phyloP scores from a whole-genome alignment of 2,329 filamentous ascomycete species.

The Fusarium subtropicale region DNA sequence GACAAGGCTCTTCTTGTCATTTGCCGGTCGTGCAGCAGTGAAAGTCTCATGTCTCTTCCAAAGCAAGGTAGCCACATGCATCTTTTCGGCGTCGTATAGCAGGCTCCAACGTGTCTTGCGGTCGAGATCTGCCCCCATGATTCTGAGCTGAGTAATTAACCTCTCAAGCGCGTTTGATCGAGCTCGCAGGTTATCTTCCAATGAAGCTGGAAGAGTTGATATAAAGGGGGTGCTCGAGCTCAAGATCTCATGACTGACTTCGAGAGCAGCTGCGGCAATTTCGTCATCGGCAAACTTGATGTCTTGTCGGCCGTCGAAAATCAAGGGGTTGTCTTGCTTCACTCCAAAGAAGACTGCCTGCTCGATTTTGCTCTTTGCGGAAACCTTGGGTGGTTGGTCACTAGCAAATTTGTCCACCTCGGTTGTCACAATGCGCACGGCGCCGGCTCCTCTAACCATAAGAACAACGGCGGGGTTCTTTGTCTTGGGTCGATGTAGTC shows the following conservation, averaged over 20 bases:
- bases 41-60: constrained; percentile 85
- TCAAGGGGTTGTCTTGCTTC: constrained; percentile 85
- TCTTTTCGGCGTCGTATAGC: constrained; percentile 90
- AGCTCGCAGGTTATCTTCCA: constrained; percentile 83
- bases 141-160: constrained; percentile 77
- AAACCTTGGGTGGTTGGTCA: constrained; percentile 71
- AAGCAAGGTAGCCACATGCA: constrained; percentile 80
- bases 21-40: constrained; percentile 67
- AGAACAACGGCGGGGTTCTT: constrained; percentile 73
- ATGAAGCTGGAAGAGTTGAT: constrained; percentile 75
- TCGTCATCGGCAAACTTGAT: constrained; percentile 76
- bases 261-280: constrained; percentile 79
- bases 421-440: constrained; percentile 68
- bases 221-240: constrained; percentile 81
- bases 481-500: constrained; percentile 64
- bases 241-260: constrained; percentile 84
- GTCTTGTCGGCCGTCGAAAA: constrained; percentile 77
- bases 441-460: constrained; percentile 71
- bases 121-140: constrained; percentile 73
- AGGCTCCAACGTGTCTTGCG: constrained; percentile 80
- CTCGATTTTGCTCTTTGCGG: constrained; percentile 88
- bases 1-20: constrained; percentile 76
- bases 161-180: constrained; percentile 80
- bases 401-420: constrained; percentile 71
- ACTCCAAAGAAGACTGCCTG: constrained; percentile 94